Evolutionary conservation across 2,329 filamentous ascomycete species (phyloP).

Genomic region (Paecilomyces variotii): DNA sequence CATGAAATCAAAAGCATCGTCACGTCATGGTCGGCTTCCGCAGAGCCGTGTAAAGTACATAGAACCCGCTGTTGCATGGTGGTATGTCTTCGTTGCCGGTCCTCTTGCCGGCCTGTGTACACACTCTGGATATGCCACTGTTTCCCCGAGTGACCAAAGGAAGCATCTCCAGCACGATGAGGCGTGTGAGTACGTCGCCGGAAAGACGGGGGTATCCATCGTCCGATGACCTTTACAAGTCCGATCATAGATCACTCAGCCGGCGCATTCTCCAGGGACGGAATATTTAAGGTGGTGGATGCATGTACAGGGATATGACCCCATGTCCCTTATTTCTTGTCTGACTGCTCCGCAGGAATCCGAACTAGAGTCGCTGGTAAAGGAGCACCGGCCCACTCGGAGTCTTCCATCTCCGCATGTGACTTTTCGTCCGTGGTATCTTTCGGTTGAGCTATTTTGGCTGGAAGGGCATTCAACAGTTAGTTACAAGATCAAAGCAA

Average conservation of each 20-base stretch:
- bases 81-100: neutral
- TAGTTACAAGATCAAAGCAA: slow-evolving; percentile 1
- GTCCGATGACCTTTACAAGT: neutral
- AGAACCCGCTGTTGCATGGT: neutral
- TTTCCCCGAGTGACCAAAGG: neutral
- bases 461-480: slow-evolving; percentile 9
- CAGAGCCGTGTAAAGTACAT: neutral
- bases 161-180: neutral
- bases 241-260: neutral
- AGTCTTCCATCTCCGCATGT: slow-evolving; percentile 32
- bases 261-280: neutral
- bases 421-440: slow-evolving; percentile 9
- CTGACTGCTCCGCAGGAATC: slow-evolving; percentile 28
- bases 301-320: neutral
- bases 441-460: slow-evolving; percentile 17
- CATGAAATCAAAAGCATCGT: neutral
- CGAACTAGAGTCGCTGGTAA: slow-evolving; percentile 37
- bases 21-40: neutral
- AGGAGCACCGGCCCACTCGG: slow-evolving; percentile 60
- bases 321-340: slow-evolving; percentile 6
- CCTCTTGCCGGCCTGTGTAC: neutral
- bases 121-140: neutral
- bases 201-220: neutral
- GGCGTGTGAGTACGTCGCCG: neutral
- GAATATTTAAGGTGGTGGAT: neutral